Base-by-base conservation (phyloP, 306 rosid genomes). In the Cajanus cajan region DNA sequence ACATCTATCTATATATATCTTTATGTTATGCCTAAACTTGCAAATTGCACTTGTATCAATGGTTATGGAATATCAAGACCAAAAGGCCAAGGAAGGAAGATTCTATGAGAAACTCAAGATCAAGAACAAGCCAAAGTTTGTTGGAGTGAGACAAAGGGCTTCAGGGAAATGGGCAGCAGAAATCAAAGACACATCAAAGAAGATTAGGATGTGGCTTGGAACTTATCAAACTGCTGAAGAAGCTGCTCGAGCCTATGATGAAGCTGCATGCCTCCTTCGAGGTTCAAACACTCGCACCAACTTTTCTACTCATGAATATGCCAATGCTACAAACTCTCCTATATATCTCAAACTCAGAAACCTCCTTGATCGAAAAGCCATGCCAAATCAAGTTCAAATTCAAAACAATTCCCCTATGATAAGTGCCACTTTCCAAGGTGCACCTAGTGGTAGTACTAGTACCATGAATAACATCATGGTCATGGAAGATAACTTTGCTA, bases 111-210 rank as follows among this genome's bases (percentile, higher is more conserved):
- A 67, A 73, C 67, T 50, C 0, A 50, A 61, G 52, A 63, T 55
- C 8, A 78, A 68, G 6, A 37, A 48, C 15, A 87, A 65, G 64
- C 34, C 79, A 74, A 93, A 90, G 79, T 91, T 88, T 67, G 88
- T 90, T 40, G 98, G 97, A 12, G 98, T 94, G 55, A 86, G 98
- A 68, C 96, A 94, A 64, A 87, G 98, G 83, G 89, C 97, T 28
- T 94, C 94, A 0, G 98, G 98, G 47, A 94, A 90, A 87, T 94
- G 97, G 97, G 97, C 93, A 8, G 92, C 98, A 50, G 97, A 94
- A 79, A 94, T 94, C 85, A 94, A 94, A 85, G 98, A 94, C 89
- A 90, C 97, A 13, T 82, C 92, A 5, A 85, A 83, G 83, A 90
- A 89, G 82, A 89, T 94, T 21, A 89, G 97, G 40, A 72, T 94